Base-by-base conservation (phyloP, 2,329 filamentous ascomycete genomes). In the Akanthomyces dipterigenus region DNA sequence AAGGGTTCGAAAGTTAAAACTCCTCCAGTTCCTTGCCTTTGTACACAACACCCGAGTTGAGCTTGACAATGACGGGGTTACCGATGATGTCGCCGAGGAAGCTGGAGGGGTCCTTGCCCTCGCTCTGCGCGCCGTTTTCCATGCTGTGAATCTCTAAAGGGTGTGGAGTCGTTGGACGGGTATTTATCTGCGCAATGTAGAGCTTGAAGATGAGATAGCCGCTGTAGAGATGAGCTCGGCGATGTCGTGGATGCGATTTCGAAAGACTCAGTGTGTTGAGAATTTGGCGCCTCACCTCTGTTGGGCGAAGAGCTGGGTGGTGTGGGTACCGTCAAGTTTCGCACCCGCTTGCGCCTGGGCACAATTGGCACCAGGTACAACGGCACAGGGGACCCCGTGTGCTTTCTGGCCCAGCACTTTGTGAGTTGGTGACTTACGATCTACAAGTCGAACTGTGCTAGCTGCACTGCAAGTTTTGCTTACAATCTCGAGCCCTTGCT, bases 21-120 rank as follows among this genome's bases (percentile, higher is more conserved):
- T 34, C 31, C 16, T 11, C n/a, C 1, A 34, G 4, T n/a, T n/a
- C 2, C 62, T 12, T 56, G 93, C 93, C 95, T 84, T 95, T 97
- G 83, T 97, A 99, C 65, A 98, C 88, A 63, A 97, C 92, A 60
- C 95, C 95, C n/a, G 93, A 97, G 78, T 99, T 99, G 68, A 99
- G 84, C 79, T 98, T 98, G 67, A 99, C 93, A 1, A 91, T 96
- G 67, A 99, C 95, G 42, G 91, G 87, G 65, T 91, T 91, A 64
- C 93, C 93, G 71, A 96, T 96, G 72, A 99, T 96, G 72, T 96
- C 91, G 75, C 89, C 87, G 63, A 99, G 81, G 75, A 99, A 99
- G 67, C 89, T 88, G 14, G 93, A 96, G 4, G 95, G 95, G 75
- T 99, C 95, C 75, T 91, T 93, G 65, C 91, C 89, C 75, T 95